Percentiles rank a stretch among this genome's conserved stretches.
These are phyloP conservation scores for Apiospora hydei DNA, from an alignment of 2,329 filamentous ascomycete species.

Conservation along the genomic window DNA sequence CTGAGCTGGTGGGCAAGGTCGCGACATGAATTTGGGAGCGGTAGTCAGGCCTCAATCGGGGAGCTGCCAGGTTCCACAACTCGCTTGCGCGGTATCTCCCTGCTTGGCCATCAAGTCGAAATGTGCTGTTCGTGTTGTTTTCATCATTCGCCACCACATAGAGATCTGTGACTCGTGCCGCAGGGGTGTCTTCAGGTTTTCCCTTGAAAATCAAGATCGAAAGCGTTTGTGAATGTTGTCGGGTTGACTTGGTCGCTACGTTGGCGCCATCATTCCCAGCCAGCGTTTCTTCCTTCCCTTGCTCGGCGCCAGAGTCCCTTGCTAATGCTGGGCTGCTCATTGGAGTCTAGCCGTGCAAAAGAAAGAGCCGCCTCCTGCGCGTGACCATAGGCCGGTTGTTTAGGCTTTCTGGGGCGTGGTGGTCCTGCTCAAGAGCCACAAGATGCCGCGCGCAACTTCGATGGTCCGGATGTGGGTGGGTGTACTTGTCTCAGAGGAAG, in stretches of 20 bases:
- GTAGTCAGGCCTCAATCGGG: constrained; percentile 38
- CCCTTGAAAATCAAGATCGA: constrained; percentile 43
- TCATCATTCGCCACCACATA: constrained; percentile 39
- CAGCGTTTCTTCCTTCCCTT: constrained; percentile 3
- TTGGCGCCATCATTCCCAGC: not conserved
- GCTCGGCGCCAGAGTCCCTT: constrained; percentile 6
- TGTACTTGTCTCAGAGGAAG: not conserved
- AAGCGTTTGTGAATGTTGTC: constrained; percentile 27
- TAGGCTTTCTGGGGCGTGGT: not conserved
- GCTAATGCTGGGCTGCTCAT: not conserved
- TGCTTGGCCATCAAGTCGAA: constrained; percentile 39
- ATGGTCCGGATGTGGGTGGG: not conserved
- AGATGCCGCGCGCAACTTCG: not conserved
- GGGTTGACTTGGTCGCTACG: not conserved
- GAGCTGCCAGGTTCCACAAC: constrained; percentile 36
- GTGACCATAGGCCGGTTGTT: not conserved
- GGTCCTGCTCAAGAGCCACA: constrained; percentile 5
- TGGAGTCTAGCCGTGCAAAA: constrained; percentile 13
- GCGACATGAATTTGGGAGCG: constrained; percentile 34
- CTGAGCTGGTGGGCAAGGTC: constrained; percentile 22
- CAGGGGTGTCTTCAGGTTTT: constrained; percentile 40
- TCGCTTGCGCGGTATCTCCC: constrained; percentile 38
- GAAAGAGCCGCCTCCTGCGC: constrained; percentile 7
- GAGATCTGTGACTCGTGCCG: constrained; percentile 39
- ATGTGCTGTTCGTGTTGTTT: constrained; percentile 39